Evolutionary conservation across 306 rosid genomes (phyloP).

Genomic region (Vigna trinervia): DNA sequence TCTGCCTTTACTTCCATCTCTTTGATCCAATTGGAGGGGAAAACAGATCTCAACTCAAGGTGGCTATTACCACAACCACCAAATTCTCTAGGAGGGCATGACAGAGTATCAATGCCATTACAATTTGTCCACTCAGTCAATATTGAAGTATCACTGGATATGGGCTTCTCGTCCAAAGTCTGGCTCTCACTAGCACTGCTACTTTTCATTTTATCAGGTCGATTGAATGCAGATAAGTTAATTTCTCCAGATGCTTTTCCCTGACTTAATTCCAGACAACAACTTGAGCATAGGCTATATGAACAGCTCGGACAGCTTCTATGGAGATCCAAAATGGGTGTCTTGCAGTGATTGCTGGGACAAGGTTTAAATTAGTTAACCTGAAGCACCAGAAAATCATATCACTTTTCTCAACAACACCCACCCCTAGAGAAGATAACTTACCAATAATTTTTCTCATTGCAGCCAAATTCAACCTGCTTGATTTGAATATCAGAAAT

Average conservation of each 20-base stretch:
- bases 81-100: constrained; percentile 67
- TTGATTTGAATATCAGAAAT: constrained; percentile 71
- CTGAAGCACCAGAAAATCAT: constrained; percentile 40
- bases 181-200: constrained; percentile 47
- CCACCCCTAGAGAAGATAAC: constrained; percentile 37
- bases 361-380: constrained; percentile 48
- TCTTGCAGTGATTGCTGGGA: constrained; percentile 81
- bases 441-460: constrained; percentile 64
- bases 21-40: constrained; percentile 72
- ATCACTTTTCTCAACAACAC: constrained; percentile 37
- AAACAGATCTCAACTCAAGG: constrained; percentile 78
- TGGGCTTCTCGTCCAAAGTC: constrained; percentile 47
- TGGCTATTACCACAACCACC: constrained; percentile 75
- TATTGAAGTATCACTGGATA: constrained; percentile 54
- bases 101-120: constrained; percentile 51
- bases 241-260: constrained; percentile 52
- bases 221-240: constrained; percentile 47
- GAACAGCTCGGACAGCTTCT: constrained; percentile 89
- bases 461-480: constrained; percentile 66
- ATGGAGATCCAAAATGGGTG: constrained; percentile 77
- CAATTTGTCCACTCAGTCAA: constrained; percentile 53
- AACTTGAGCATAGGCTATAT: constrained; percentile 76
- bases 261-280: constrained; percentile 66
- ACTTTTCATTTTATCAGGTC: constrained; percentile 48
- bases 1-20: constrained; percentile 91